Base-by-base conservation (phyloP, 345 rosid genomes). In the Salix arbutifolia region DNA sequence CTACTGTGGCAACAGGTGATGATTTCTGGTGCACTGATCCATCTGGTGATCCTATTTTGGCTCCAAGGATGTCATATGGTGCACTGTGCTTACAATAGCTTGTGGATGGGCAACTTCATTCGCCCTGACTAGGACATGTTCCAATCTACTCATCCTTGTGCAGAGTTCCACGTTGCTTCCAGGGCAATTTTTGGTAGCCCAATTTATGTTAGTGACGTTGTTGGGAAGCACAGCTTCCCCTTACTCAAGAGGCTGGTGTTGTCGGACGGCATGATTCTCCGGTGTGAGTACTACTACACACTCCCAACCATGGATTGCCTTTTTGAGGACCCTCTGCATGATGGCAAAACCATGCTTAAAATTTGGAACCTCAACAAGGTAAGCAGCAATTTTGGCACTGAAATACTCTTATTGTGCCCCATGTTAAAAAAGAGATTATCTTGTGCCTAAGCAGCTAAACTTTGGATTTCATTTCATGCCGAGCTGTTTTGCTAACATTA, bases 91-190 rank as follows among this genome's bases (percentile, higher is more conserved):
- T 96, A 91, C 89, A 93, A 93, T 83, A 96, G 99, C 80, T 80
- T 96, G 67, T 96, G 98, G 99, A 96, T 96, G 97, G 97, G 99
- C 80, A 96, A 96, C 60, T 96, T 96, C 80, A 96, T 96, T 71
- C 99, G 92, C 77, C 99, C 98, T 9, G 97, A 96, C 73, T 96
- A 98, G 99, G 99, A 93, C 87, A 93, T 96, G 99, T 96, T 96
- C 88, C 99, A 93, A 70, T 91, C 99, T 7, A 92, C 98, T 5
- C 97, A 96, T 77, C 96, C 97, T 26, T 96, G 96, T 81, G 97
- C 96, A 5, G 94, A 89, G 82, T 96, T 93, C 84, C 98, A 93
- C 67, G 99, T 97, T 69, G 99, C 99, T 25, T 96, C 99, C 6
- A 84, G 97, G 10, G 98, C 99, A 6, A 93, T 93, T 80, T 96